Conservation (phyloP, 2,329 filamentous ascomycete species). For the Tricladium varicosporioides region DNA sequence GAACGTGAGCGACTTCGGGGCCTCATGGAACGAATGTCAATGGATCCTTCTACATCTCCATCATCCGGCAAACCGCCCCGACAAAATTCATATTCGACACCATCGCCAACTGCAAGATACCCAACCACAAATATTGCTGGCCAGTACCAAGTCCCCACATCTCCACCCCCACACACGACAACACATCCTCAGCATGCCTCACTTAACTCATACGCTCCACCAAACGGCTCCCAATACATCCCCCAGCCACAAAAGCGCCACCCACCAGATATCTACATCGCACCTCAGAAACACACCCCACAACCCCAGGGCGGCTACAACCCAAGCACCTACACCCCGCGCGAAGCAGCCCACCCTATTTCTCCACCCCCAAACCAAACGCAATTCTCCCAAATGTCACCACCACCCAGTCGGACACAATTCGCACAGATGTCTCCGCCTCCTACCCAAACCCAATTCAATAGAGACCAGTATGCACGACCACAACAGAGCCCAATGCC, state of each 20-base stretch:
- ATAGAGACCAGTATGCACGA: slow-evolving; percentile 16
- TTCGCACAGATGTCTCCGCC: slow-evolving; percentile 49
- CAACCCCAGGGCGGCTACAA: slow-evolving; percentile 49
- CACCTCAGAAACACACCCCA: slow-evolving; percentile 44
- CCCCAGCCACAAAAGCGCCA: slow-evolving; percentile 31
- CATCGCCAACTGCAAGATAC: slow-evolving; percentile 44
- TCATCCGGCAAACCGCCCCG: slow-evolving; percentile 38
- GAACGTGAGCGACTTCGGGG: slow-evolving; percentile 83
- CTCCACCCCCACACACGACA: slow-evolving; percentile 44
- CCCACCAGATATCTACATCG: slow-evolving; percentile 43
- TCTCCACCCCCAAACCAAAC: slow-evolving; percentile 63
- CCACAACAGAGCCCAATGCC: slow-evolving; percentile 24
- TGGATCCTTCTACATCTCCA: slow-evolving; percentile 59
- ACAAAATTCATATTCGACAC: slow-evolving; percentile 24
- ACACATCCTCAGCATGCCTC: slow-evolving; percentile 38
- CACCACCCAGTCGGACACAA: slow-evolving; percentile 34
- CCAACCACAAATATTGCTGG: slow-evolving; percentile 52
- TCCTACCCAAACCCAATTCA: slow-evolving; percentile 47
- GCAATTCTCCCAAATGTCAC: slow-evolving; percentile 29
- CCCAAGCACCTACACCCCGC: slow-evolving; percentile 35
- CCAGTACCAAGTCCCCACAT: slow-evolving; percentile 59
- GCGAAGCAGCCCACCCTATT: slow-evolving; percentile 37
- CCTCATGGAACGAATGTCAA: slow-evolving; percentile 93
- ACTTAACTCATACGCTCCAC: slow-evolving; percentile 42
- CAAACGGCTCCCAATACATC: slow-evolving; percentile 30